Evolutionary conservation across 139 green algal genomes (phyloP).

Genomic region (Tetraselmis striata): DNA sequence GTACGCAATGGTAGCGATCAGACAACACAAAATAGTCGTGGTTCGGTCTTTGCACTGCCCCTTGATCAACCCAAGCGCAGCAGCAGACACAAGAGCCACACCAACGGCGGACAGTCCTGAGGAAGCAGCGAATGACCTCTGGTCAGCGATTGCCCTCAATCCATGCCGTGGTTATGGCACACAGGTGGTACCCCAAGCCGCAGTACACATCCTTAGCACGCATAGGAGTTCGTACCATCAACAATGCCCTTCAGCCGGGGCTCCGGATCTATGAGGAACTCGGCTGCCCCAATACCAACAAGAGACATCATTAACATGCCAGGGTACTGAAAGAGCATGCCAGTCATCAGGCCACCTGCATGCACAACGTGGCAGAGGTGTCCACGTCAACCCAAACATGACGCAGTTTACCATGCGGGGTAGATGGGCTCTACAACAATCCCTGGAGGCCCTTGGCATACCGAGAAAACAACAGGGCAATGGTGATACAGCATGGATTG

Average conservation of each 20-base stretch:
- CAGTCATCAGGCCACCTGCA: conserved; percentile 60
- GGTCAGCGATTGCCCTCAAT: neutral
- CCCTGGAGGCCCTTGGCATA: no score
- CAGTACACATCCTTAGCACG: neutral
- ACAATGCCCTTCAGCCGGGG: conserved; percentile 45
- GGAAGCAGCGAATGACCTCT: neutral
- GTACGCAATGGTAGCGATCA: no score
- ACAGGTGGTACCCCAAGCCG: neutral
- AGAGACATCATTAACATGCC: conserved; percentile 73
- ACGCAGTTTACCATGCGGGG: neutral
- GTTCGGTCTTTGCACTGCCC: no score
- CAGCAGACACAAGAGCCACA: no score
- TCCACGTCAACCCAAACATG: neutral
- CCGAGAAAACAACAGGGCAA: no score
- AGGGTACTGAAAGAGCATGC: conserved; percentile 85
- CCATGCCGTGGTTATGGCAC: neutral
- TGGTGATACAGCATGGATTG: no score
- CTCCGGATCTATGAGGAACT: conserved; percentile 37
- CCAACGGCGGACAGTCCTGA: no score
- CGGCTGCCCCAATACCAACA: conserved; percentile 59
- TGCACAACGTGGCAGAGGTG: neutral
- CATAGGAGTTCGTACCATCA: conserved; percentile 26
- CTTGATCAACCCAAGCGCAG: no score
- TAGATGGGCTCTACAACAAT: no score
- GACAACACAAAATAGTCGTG: no score